Conservation (phyloP, 257 asterid genomes). For the Linderniella brevidens region DNA sequence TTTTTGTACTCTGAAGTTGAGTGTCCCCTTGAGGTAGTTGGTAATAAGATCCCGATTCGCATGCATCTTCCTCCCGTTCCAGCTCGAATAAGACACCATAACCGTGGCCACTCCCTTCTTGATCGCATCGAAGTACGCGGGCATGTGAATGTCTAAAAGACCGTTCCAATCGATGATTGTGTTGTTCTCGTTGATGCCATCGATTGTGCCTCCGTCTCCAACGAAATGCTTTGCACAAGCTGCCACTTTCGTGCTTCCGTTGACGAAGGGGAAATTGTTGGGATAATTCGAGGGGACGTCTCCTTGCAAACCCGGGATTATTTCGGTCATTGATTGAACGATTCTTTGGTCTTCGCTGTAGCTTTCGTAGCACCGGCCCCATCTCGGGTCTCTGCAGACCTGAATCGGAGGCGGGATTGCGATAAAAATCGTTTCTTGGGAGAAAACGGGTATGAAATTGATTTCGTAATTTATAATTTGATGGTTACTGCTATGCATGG, state of each 20-base stretch:
- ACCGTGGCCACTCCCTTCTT: slow-evolving; percentile 53
- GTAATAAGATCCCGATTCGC: slow-evolving; percentile 44
- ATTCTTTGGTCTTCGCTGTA: slow-evolving; percentile 53
- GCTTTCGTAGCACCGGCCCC: slow-evolving; percentile 76
- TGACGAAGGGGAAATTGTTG: slow-evolving; percentile 39
- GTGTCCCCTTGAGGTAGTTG: slow-evolving; percentile 43
- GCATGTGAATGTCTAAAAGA: slow-evolving; percentile 50
- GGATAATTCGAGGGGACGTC: slow-evolving; percentile 23
- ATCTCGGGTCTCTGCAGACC: slow-evolving; percentile 83
- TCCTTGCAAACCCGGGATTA: slow-evolving; percentile 67
- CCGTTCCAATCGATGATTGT: slow-evolving; percentile 28
- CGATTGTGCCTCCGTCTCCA: slow-evolving; percentile 66
- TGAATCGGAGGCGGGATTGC: not conserved
- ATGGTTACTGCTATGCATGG: slow-evolving; percentile 39
- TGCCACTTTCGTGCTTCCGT: slow-evolving; percentile 57
- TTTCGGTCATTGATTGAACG: slow-evolving; percentile 59
- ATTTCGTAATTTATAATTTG: not conserved
- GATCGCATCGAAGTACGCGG: slow-evolving; percentile 44
- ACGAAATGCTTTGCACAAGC: slow-evolving; percentile 64
- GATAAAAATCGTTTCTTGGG: not conserved
- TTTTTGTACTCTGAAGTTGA: slow-evolving; percentile 35
- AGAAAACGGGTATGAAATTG: too few relatives aligned
- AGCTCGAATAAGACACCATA: slow-evolving; percentile 66
- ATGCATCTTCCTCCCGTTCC: slow-evolving; percentile 64
- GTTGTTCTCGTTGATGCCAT: slow-evolving; percentile 45